phyloP scores from a whole-genome alignment of 495 filamentous ascomycete species.

The Bacidia rubella region DNA sequence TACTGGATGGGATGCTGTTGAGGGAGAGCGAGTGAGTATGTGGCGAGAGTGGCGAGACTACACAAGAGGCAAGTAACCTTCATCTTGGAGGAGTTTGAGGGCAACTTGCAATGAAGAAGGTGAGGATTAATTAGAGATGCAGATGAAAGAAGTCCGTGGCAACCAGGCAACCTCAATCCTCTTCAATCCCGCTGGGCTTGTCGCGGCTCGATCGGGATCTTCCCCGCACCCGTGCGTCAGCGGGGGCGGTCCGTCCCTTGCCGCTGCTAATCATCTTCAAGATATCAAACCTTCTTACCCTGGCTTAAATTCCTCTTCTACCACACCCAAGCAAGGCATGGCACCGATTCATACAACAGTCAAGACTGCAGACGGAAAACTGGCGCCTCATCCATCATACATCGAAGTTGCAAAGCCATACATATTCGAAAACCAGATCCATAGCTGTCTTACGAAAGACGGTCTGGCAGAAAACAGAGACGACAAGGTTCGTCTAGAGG shows the following conservation, averaged over 20 bases:
- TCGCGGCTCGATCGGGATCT: no score
- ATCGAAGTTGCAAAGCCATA: conserved; percentile 59
- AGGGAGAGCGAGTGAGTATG: conserved; percentile 8
- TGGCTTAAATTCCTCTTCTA: no score
- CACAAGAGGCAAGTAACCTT: background rate
- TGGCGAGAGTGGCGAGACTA: background rate
- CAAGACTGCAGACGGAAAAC: conserved; percentile 18
- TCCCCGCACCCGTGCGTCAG: no score
- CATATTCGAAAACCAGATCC: conserved; percentile 48
- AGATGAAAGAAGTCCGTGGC: no score
- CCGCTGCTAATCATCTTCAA: no score
- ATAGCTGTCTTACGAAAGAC: conserved; percentile 40
- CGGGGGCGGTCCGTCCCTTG: no score
- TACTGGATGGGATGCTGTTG: conserved; percentile 11
- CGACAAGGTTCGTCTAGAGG: conserved; percentile 56
- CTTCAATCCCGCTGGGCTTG: no score
- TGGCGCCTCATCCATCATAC: conserved; percentile 54
- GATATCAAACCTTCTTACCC: no score
- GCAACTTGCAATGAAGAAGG: background rate
- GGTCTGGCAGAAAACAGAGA: conserved; percentile 48
- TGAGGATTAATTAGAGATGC: no score
- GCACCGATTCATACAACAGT: conserved; percentile 12
- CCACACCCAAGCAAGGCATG: no score
- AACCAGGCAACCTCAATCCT: no score
- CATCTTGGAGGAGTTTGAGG: background rate